These are phyloP conservation scores for Barbatosphaeria neglecta DNA, from an alignment of 495 filamentous ascomycete genomes.

Conservation along the genomic window DNA sequence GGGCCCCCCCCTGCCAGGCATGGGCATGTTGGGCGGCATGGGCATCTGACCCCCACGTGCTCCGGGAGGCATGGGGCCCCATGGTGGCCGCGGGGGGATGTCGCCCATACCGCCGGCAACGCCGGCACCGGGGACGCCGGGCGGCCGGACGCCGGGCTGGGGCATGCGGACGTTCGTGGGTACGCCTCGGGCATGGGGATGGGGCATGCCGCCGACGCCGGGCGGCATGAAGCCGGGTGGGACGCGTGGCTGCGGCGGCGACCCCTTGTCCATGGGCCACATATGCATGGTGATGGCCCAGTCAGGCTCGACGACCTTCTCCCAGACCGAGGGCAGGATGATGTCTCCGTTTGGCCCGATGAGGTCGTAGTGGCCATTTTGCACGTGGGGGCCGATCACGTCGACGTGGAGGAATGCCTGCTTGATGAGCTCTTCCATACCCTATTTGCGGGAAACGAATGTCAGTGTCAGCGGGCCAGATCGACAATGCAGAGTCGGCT, in stretches of 20 bases:
- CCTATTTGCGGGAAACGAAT: constrained; percentile 29
- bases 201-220: background rate
- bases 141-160: background rate
- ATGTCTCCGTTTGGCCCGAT: constrained; percentile 77
- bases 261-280: constrained; percentile 69
- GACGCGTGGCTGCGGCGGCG: constrained; percentile 4
- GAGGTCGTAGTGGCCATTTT: constrained; percentile 75
- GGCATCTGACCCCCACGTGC: background rate
- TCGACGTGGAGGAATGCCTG: constrained; percentile 83
- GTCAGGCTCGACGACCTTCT: constrained; percentile 72
- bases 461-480: background rate
- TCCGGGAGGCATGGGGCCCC: background rate
- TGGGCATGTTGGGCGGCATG: too few relatives aligned
- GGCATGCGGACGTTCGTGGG: constrained; percentile 2
- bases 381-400: constrained; percentile 69
- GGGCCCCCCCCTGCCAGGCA: constrained; percentile 1
- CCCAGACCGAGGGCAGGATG: constrained; percentile 79
- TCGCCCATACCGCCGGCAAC: constrained; percentile 2
- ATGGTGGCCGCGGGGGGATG: constrained; percentile 2
- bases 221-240: constrained; percentile 5
- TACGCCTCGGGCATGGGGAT: background rate
- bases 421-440: constrained; percentile 77
- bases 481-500: background rate
- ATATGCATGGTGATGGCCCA: constrained; percentile 93
- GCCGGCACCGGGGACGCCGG: background rate